Conservation (phyloP, 371 early-diverging fungal genomes). For the Antonospora locustae region DNA sequence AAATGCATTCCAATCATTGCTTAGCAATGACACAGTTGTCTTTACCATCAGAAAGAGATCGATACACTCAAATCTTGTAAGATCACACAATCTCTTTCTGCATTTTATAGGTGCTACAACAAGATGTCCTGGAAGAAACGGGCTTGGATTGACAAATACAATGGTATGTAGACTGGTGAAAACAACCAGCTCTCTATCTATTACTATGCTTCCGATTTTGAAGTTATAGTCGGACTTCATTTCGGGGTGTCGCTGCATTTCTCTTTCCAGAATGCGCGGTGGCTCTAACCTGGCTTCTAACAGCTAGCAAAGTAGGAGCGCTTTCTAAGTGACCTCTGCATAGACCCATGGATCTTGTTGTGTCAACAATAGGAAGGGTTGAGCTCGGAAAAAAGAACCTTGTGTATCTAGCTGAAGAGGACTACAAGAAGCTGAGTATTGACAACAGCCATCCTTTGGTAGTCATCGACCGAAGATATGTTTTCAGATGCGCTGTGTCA, state of each 20-base stretch:
- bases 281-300: no score
- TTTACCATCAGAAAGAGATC: constrained; percentile 31
- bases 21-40: constrained; percentile 4
- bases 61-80: constrained; percentile 22
- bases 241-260: no score
- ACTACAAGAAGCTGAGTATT: no score
- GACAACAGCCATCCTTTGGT: constrained; percentile 17
- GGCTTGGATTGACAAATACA: constrained; percentile 37
- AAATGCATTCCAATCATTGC: constrained; percentile 12
- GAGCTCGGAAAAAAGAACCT: constrained; percentile 23
- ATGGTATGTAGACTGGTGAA: no score
- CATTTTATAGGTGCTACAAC: constrained; percentile 35
- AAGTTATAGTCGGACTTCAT: no score
- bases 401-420: constrained; percentile 18
- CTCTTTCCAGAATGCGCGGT: no score
- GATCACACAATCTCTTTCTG: constrained; percentile 12
- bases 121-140: constrained; percentile 41
- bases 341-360: constrained; percentile 14
- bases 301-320: no score
- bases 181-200: no score
- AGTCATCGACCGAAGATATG: constrained; percentile 12
- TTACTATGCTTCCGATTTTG: no score
- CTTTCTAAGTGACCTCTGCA: no score
- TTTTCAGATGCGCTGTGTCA: constrained; percentile 4
- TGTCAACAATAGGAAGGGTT: constrained; percentile 11